Evolutionary conservation across 2,329 filamentous ascomycete genomes (phyloP), one percentile per base, ranked within the genome.

Genomic region (Xylaria sp.): DNA sequence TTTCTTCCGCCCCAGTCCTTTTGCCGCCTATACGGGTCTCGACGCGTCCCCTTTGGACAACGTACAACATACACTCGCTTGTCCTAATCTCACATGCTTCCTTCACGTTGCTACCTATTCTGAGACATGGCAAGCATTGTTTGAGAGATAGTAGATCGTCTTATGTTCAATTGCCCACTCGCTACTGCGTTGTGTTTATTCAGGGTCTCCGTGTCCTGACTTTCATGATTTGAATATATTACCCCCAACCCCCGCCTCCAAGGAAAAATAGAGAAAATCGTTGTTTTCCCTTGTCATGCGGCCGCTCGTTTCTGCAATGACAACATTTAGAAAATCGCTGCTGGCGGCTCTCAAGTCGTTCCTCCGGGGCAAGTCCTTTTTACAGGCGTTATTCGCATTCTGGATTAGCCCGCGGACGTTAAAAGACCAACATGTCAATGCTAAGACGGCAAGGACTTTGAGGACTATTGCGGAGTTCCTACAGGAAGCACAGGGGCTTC

Each of bases 271-370:
- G 31, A 62, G 26, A 62, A 63, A 69, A 38, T 68, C 49, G 58
- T 48, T 60, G 49, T 56, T 58, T 61, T 60, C 71, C 70, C 68
- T 76, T 82, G 79, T 80, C 79, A 83, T 84, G 84, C 83, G 81
- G 80, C 80, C 83, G 74, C 80, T 88, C 83, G 80, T 83, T 83
- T 82, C 82, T 82, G 82, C 84, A 78, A 90, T 90, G 87, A 81
- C 84, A 77, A 83, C 82, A 59, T 80, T 90, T 74, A 86, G 83
- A 72, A 85, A 85, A 78, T 83, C 83, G 57, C 80, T 90, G 74
- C 74, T 87, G 69, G 82, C 86, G 71, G 87, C 86, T 68, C 79
- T 89, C 77, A 88, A 84, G 80, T 87, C 86, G 73, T 81, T 90
- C 64, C 80, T 88, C 59, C 83, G 84, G 60, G 88, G 88, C 73